phyloP scores from a whole-genome alignment of 192 early-diverging fungal species.

The Entophlyctis helioformis region DNA sequence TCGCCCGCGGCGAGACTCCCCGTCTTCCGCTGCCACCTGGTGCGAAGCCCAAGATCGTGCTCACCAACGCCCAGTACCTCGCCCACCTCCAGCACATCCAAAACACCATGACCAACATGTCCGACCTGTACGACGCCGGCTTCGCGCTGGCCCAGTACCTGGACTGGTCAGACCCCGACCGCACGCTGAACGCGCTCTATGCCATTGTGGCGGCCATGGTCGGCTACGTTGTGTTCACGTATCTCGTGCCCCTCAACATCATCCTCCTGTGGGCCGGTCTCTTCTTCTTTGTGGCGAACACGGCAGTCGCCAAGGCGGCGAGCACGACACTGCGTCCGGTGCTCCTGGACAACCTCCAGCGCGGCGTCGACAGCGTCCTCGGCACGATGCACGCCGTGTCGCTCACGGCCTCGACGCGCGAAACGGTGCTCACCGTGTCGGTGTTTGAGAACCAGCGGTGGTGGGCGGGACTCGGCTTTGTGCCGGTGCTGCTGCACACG shows the following conservation, averaged over 20 bases:
- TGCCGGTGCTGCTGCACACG: conserved; percentile 45
- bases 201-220: conserved; percentile 18
- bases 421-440: conserved; percentile 12
- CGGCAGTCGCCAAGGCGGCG: conserved; percentile 35
- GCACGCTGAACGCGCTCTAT: conserved; percentile 15
- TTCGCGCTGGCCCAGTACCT: conserved; percentile 8
- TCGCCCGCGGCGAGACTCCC: too few relatives aligned
- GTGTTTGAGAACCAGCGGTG: conserved; percentile 70
- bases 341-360: conserved; percentile 17
- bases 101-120: too few relatives aligned
- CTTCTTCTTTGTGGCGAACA: conserved; percentile 44
- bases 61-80: too few relatives aligned
- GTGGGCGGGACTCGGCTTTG: conserved; percentile 65
- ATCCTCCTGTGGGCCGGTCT: conserved; percentile 40
- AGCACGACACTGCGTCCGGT: conserved; percentile 24
- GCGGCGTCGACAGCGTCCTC: conserved; percentile 21
- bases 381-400: conserved; percentile 14
- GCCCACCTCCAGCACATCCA: too few relatives aligned
- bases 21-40: too few relatives aligned
- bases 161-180: conserved; percentile 28
- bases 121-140: conserved; percentile 23
- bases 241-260: conserved; percentile 18
- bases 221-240: conserved; percentile 12
- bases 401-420: conserved; percentile 9
- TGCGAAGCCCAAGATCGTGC: too few relatives aligned